A percentile compares a stretch with the other conserved stretches of the same genome.
phyloP scores from a whole-genome alignment of 2,329 filamentous ascomycete species.

The Tympanopsis confertula region DNA sequence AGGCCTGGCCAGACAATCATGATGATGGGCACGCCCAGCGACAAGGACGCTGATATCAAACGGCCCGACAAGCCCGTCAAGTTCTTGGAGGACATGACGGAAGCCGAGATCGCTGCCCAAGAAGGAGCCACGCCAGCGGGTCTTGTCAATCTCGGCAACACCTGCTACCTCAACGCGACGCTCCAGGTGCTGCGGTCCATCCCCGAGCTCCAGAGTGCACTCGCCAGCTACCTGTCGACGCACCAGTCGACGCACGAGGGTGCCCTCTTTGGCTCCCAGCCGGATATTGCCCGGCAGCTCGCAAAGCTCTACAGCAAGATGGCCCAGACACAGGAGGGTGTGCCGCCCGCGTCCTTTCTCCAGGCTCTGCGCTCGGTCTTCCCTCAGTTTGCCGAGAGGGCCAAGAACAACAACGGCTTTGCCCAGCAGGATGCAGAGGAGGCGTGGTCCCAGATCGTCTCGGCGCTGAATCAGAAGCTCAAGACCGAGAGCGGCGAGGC shows the following conservation, averaged over 20 bases:
- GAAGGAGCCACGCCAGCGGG: constrained; percentile 80
- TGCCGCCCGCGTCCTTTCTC: constrained; percentile 73
- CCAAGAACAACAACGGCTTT: constrained; percentile 71
- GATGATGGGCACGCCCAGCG: constrained; percentile 88
- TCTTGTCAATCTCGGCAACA: constrained; percentile 87
- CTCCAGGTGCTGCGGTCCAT: constrained; percentile 82
- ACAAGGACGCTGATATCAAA: constrained; percentile 41
- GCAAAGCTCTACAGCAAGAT: constrained; percentile 80
- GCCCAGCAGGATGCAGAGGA: constrained; percentile 99
- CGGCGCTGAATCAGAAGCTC: constrained; percentile 69
- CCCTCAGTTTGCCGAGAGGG: constrained; percentile 85
- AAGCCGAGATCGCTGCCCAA: constrained; percentile 74
- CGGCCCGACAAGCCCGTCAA: constrained; percentile 72
- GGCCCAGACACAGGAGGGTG: constrained; percentile 78
- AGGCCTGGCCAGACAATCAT: constrained; percentile 82
- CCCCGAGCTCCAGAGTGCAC: constrained; percentile 76
- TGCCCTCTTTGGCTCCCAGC: constrained; percentile 12
- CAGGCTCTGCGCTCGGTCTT: constrained; percentile 69
- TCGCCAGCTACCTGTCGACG: constrained; percentile 45
- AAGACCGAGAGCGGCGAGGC: constrained; percentile 46
- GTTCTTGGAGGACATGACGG: constrained; percentile 96
- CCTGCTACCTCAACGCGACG: constrained; percentile 95
- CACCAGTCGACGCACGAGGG: constrained; percentile 7
- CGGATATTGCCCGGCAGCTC: constrained; percentile 65
- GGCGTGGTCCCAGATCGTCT: constrained; percentile 90